A percentile compares a stretch with the other conserved stretches of the same genome.
Evolutionary conservation across 2,329 filamentous ascomycete species (phyloP).

Genomic region (Coniochaeta sp.): DNA sequence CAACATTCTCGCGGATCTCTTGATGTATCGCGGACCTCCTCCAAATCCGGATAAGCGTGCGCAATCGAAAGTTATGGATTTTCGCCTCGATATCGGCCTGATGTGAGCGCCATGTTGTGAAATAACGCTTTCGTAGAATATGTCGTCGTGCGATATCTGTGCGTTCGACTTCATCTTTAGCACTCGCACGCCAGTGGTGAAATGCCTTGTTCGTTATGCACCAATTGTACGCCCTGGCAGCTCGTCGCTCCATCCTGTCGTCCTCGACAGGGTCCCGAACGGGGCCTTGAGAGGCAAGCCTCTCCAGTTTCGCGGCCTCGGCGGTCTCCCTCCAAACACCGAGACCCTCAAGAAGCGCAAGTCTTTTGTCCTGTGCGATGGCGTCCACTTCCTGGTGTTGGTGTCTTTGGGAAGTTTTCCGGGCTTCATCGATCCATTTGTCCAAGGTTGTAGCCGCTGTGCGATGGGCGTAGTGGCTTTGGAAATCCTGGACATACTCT

Average conservation of each 20-base stretch:
- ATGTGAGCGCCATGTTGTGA: slow-evolving; percentile 62
- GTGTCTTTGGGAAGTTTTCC: background rate
- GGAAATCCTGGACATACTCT: slow-evolving; percentile 6
- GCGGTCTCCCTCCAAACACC: background rate
- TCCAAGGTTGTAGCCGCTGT: background rate
- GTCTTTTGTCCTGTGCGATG: background rate
- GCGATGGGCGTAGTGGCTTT: background rate
- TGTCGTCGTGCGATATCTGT: slow-evolving; percentile 64
- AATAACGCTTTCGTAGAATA: slow-evolving; percentile 61
- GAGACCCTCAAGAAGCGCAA: background rate
- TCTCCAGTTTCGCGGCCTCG: slow-evolving; percentile 32
- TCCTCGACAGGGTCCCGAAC: slow-evolving; percentile 9
- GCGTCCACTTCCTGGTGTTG: background rate
- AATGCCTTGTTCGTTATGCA: slow-evolving; percentile 59
- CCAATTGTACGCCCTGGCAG: slow-evolving; percentile 55
- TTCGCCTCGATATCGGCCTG: slow-evolving; percentile 52
- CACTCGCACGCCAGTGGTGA: slow-evolving; percentile 60
- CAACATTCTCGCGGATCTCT: slow-evolving; percentile 14
- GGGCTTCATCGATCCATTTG: background rate
- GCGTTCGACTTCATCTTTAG: slow-evolving; percentile 56
- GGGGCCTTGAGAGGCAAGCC: slow-evolving; percentile 49
- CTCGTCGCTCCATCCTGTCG: slow-evolving; percentile 48
- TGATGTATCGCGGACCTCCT: slow-evolving; percentile 13
- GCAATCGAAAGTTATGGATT: slow-evolving; percentile 27
- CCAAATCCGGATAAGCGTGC: slow-evolving; percentile 20